Base-by-base conservation (phyloP, 768 basidiomycete species). In the Imleria badia region DNA sequence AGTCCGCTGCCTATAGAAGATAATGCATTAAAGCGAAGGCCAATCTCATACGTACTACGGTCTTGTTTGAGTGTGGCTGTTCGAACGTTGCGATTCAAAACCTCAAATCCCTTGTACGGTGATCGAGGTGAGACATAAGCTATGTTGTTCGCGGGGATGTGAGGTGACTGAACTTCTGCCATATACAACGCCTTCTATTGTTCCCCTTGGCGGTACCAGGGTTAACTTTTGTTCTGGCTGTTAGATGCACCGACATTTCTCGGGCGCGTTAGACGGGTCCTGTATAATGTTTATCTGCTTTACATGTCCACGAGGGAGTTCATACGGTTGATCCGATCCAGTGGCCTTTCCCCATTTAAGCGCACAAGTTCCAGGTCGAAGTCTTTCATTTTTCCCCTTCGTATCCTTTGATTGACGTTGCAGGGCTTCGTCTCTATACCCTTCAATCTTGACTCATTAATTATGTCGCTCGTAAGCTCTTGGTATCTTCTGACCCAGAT, bases 341-440 rank as follows among this genome's bases (percentile, higher is more conserved):
- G 45, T 52, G 56, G 34, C 34, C 46, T 23, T 22, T 45, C 22
- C 23, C 17, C 50, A 63, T 62, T 62, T 68, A 71, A 73, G 38
- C 39, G 36, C 40, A 26, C 14, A 19, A n/a, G 36, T 41, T 36
- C 39, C 19, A 40, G 19, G 31, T 20, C 42, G 20, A 34, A 14
- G 12, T 49, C 30, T 39, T 58, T 43, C 39, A 57, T 59, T 36
- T n/a, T 49, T 33, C 43, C 36, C 42, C 44, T 56, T 57, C 45
- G 41, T 57, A 58, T 54, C 49, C 45, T 50, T 60, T 48, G 52
- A 60, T 58, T 51, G 70, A 72, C 77, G 76, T 78, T 74, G 78
- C 78, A 51, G 78, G 76, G 54, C 78, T 71, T 72, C 77, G 76
- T 75, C 75, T 67, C 46, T 63, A 62, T 63, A 61, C 64, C 47